Conservation (phyloP, 768 basidiomycete species). For the Trichaptum fuscoviolaceum region DNA sequence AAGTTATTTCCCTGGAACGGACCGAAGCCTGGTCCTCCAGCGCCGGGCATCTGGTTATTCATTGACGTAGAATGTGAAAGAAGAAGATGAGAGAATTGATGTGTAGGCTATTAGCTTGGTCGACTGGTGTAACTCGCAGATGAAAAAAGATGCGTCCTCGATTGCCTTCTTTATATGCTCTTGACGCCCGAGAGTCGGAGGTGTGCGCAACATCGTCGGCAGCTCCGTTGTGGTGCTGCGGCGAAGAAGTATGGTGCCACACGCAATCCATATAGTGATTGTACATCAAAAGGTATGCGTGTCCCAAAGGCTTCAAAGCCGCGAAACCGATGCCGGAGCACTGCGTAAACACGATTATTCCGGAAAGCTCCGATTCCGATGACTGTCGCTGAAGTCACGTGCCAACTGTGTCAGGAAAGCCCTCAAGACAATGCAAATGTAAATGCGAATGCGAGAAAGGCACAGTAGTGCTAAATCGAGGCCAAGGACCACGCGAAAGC, state of each 20-base stretch:
- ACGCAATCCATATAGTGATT: not conserved
- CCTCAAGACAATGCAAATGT: no score
- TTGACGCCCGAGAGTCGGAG: not conserved
- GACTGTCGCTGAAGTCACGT: no score
- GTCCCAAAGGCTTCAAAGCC: not conserved
- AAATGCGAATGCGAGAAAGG: no score
- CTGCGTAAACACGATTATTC: not conserved
- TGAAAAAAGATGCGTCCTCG: no score
- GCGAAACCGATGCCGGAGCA: not conserved
- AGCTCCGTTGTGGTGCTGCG: not conserved
- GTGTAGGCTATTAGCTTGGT: not conserved
- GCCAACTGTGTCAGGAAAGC: no score
- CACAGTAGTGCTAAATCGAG: no score
- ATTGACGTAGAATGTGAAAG: not conserved
- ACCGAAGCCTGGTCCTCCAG: not conserved
- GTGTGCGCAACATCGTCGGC: not conserved
- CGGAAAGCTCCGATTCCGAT: not conserved
- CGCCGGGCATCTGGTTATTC: not conserved
- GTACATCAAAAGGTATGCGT: not conserved
- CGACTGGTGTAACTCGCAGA: not conserved
- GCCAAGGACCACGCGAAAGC: no score
- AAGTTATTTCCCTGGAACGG: not conserved
- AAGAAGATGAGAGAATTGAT: not conserved
- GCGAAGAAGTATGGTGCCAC: not conserved
- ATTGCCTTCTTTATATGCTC: not conserved